These are phyloP conservation scores for Brassica cretica DNA, from an alignment of 345 rosid species.

Conservation along the genomic window DNA sequence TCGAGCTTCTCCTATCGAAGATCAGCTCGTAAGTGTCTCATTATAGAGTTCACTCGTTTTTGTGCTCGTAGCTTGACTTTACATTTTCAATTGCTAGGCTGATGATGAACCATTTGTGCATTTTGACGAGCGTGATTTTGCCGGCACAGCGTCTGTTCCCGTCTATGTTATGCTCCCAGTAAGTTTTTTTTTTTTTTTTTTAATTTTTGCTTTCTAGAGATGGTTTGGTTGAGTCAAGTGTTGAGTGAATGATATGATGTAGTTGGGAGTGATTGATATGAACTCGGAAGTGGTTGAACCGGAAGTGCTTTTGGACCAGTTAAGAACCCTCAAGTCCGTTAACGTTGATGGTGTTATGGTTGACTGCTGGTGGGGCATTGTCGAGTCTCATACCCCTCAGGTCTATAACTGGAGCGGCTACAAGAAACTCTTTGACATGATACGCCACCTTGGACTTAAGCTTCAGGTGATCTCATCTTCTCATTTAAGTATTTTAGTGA, in stretches of 20 bases:
- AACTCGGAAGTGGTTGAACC: slow-evolving; percentile 71
- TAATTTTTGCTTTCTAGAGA: neutral
- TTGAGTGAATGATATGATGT: slow-evolving; percentile 31
- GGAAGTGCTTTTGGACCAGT: slow-evolving; percentile 59
- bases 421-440: slow-evolving; percentile 78
- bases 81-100: slow-evolving; percentile 29
- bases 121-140: slow-evolving; percentile 71
- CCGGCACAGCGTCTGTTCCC: slow-evolving; percentile 77
- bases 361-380: slow-evolving; percentile 99
- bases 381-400: slow-evolving; percentile 75
- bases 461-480: slow-evolving; percentile 52
- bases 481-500: neutral
- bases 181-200: slow-evolving; percentile 26
- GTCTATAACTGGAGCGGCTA: slow-evolving; percentile 84
- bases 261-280: slow-evolving; percentile 78
- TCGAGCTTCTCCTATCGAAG: slow-evolving; percentile 30
- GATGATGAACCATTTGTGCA: slow-evolving; percentile 26
- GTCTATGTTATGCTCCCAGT: slow-evolving; percentile 95
- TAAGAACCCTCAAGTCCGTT: slow-evolving; percentile 63
- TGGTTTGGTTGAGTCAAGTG: neutral
- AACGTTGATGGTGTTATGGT: slow-evolving; percentile 89
- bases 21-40: slow-evolving; percentile 38
- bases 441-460: slow-evolving; percentile 73
- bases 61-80: neutral
- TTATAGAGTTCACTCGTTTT: neutral